Percentiles rank a stretch among this genome's conserved stretches.
These are phyloP conservation scores for Talaromyces sp. DNA, from an alignment of 2,329 filamentous ascomycete species.

Conservation along the genomic window DNA sequence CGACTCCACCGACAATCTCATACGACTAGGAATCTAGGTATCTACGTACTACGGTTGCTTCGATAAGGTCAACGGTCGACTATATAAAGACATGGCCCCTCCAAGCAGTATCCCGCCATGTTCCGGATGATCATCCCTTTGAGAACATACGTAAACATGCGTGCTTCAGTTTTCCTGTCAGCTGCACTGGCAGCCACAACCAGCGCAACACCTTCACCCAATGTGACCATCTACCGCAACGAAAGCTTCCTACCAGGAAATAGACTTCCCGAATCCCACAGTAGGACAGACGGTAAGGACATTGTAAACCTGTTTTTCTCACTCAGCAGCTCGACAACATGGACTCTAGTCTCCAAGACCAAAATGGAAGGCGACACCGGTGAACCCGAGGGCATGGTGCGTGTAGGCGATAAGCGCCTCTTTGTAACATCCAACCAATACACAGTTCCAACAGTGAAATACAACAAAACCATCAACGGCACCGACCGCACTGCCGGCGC, in stretches of 20 bases:
- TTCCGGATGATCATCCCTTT: neutral
- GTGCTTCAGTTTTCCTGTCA: conserved; percentile 11
- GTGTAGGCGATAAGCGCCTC: conserved; percentile 43
- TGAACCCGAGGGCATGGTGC: conserved; percentile 50
- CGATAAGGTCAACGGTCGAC: neutral
- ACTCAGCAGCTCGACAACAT: conserved; percentile 43
- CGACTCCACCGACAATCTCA: neutral
- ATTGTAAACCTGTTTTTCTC: conserved; percentile 44
- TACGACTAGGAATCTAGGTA: neutral
- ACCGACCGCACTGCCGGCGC: conserved; percentile 51
- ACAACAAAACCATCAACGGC: conserved; percentile 59
- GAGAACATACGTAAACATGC: conserved; percentile 17
- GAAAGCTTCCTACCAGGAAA: conserved; percentile 24
- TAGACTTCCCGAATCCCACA: conserved; percentile 24
- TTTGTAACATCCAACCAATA: conserved; percentile 48
- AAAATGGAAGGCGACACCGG: conserved; percentile 46
- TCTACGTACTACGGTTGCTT: neutral
- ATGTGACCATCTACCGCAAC: conserved; percentile 22
- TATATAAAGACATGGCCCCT: neutral
- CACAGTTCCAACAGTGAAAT: conserved; percentile 39
- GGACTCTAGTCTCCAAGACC: conserved; percentile 44
- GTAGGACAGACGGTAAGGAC: conserved; percentile 22
- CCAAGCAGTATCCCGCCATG: neutral
- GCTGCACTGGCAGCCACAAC: conserved; percentile 13
- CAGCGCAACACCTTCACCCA: conserved; percentile 16